phyloP scores from a whole-genome alignment of 352 stramenopile species.

The Phytophthora litchii region DNA sequence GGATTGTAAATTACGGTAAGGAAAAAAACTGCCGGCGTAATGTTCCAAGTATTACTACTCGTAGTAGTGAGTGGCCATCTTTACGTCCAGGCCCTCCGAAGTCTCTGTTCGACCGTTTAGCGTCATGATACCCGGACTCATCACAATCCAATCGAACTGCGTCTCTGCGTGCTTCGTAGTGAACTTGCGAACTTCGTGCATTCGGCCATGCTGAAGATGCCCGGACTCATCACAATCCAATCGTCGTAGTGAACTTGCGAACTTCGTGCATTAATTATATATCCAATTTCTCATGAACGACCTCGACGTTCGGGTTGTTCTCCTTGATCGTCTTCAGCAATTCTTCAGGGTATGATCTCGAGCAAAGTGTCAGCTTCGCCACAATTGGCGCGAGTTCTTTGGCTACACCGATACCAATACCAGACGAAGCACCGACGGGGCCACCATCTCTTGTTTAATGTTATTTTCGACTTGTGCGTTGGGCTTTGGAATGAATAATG shows the following conservation, averaged over 20 bases:
- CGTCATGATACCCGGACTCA: conserved; percentile 9
- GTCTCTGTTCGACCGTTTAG: conserved; percentile 9
- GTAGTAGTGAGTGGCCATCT: conserved; percentile 25
- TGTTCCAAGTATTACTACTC: too few relatives aligned
- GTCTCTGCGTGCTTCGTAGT: conserved; percentile 6
- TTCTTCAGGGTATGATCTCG: conserved; percentile 8
- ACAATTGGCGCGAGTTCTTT: conserved; percentile 28
- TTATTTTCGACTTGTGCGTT: conserved; percentile 19
- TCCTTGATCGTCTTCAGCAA: conserved; percentile 15
- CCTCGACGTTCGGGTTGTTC: conserved; percentile 15
- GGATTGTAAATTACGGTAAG: too few relatives aligned
- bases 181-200: conserved; percentile 19
- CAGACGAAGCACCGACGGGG: conserved; percentile 28
- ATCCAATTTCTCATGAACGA: conserved; percentile 15
- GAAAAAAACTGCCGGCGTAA: too few relatives aligned
- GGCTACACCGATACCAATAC: conserved; percentile 22
- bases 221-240: conserved; percentile 27
- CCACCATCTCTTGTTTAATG: conserved; percentile 25
- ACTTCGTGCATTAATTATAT: conserved; percentile 19
- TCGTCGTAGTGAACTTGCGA: conserved; percentile 23
- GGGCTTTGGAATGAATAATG: conserved; percentile 5
- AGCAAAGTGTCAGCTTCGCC: conserved; percentile 22
- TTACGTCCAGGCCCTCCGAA: conserved; percentile 9
- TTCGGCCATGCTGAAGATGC: conserved; percentile 5
- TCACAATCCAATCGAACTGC: conserved; percentile 20